These are phyloP conservation scores for Myrica gale DNA, from an alignment of 306 rosid genomes.

Conservation along the genomic window DNA sequence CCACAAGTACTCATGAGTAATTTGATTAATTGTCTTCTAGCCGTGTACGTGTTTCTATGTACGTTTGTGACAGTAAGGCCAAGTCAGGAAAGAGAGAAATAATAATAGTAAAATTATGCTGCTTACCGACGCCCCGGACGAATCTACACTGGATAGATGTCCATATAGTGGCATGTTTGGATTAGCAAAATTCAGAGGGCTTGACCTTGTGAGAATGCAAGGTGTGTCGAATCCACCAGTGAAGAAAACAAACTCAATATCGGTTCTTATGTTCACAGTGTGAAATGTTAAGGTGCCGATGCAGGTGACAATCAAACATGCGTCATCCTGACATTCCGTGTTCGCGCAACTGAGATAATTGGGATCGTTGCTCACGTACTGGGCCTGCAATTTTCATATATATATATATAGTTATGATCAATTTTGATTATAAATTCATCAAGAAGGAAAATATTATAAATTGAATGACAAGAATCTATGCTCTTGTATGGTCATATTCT, in stretches of 20 bases:
- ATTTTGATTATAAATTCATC: too few species aligned
- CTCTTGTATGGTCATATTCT: too few species aligned
- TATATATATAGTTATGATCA: too few species aligned
- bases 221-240: constrained; percentile 61
- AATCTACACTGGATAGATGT: constrained; percentile 65
- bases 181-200: constrained; percentile 50
- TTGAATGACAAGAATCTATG: too few species aligned
- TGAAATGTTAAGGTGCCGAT: constrained; percentile 68
- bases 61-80: too few species aligned
- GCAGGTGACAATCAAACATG: constrained; percentile 33
- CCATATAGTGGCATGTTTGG: constrained; percentile 68
- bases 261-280: constrained; percentile 76
- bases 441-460: too few species aligned
- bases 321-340: constrained; percentile 40
- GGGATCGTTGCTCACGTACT: constrained; percentile 54
- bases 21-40: too few species aligned
- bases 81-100: too few species aligned
- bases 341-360: constrained; percentile 64
- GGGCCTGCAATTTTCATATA: constrained; percentile 44
- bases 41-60: too few species aligned
- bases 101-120: too few species aligned
- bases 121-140: constrained; percentile 62
- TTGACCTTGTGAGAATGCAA: constrained; percentile 51
- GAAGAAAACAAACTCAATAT: constrained; percentile 72
- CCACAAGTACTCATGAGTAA: neutral